Conservation (phyloP, 345 rosid genomes). For the Lumnitzera racemosa region DNA sequence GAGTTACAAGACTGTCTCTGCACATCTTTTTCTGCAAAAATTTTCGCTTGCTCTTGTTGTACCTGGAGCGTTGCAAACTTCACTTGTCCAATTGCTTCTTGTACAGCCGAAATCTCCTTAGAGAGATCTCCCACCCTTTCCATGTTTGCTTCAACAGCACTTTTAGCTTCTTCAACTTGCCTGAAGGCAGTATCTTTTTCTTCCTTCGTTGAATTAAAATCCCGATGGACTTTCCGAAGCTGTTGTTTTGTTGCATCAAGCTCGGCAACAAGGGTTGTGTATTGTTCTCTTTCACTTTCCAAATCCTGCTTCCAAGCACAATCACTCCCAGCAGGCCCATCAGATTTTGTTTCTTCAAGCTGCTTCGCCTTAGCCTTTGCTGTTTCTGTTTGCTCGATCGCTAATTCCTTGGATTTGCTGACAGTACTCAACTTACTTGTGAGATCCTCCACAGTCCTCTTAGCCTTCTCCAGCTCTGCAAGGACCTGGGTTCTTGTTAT, state of each 20-base stretch:
- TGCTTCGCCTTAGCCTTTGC: conserved; percentile 48
- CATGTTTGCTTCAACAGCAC: conserved; percentile 43
- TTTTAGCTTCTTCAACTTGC: conserved; percentile 60
- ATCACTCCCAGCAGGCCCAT: conserved; percentile 26
- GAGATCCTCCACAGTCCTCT: conserved; percentile 60
- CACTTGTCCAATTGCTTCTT: conserved; percentile 77
- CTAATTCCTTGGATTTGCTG: conserved; percentile 53
- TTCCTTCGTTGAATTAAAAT: conserved; percentile 41
- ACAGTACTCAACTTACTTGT: conserved; percentile 45
- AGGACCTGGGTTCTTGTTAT: conserved; percentile 63
- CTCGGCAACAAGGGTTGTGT: conserved; percentile 42
- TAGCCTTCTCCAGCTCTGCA: conserved; percentile 69
- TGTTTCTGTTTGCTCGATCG: conserved; percentile 52
- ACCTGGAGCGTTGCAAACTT: conserved; percentile 65
- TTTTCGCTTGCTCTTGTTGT: conserved; percentile 58
- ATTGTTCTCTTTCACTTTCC: conserved; percentile 51
- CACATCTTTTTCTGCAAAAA: conserved; percentile 63
- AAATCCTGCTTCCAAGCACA: conserved; percentile 42
- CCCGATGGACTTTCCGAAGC: conserved; percentile 63
- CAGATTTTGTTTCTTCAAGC: conserved; percentile 45
- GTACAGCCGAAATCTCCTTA: conserved; percentile 60
- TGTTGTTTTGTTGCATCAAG: conserved; percentile 79
- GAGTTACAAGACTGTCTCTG: conserved; percentile 53
- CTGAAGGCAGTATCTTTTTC: conserved; percentile 49
- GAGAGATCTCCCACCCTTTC: conserved; percentile 69